Evolutionary conservation across 345 rosid species (phyloP).

Genomic region (Noccaea bulbosa): DNA sequence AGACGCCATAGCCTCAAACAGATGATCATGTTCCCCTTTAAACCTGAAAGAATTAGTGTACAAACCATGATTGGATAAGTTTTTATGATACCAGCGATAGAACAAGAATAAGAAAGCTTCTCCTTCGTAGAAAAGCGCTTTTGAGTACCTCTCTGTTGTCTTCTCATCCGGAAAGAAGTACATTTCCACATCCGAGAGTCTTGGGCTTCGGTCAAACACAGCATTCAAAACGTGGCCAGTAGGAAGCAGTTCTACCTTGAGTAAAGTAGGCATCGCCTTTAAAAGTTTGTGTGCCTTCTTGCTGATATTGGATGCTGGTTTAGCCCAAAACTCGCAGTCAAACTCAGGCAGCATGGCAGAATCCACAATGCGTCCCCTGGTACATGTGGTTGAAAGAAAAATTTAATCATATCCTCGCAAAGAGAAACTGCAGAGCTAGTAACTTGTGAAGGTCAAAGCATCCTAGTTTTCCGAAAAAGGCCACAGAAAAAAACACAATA

Average conservation of each 20-base stretch:
- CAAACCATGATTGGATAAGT: conserved; percentile 11
- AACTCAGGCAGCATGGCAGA: conserved; percentile 37
- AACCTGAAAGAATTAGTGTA: conserved; percentile 34
- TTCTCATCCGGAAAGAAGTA: conserved; percentile 57
- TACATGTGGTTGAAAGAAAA: conserved; percentile 36
- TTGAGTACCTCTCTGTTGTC: conserved; percentile 52
- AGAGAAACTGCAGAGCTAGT: conserved; percentile 13
- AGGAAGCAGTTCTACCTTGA: conserved; percentile 58
- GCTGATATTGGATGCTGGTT: conserved; percentile 49
- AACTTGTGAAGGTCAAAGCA: conserved; percentile 19
- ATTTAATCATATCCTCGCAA: conserved; percentile 20
- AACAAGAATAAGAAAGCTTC: conserved; percentile 27
- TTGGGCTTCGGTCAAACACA: conserved; percentile 46
- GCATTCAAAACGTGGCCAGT: conserved; percentile 32
- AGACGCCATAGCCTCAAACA: conserved; percentile 48
- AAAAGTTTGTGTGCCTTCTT: conserved; percentile 52
- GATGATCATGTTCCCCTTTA: conserved; percentile 33
- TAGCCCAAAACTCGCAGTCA: conserved; percentile 58
- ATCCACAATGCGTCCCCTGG: conserved; percentile 61
- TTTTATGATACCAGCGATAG: neutral
- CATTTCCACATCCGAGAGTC: conserved; percentile 52
- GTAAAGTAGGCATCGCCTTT: conserved; percentile 50
- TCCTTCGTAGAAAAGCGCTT: conserved; percentile 13
- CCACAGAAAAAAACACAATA: conserved; percentile 11
- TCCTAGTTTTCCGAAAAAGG: conserved; percentile 11